Evolutionary conservation across 2,329 filamentous ascomycete species (phyloP), one percentile per base, ranked within the genome.

Genomic region (Nigrospora sphaerica): DNA sequence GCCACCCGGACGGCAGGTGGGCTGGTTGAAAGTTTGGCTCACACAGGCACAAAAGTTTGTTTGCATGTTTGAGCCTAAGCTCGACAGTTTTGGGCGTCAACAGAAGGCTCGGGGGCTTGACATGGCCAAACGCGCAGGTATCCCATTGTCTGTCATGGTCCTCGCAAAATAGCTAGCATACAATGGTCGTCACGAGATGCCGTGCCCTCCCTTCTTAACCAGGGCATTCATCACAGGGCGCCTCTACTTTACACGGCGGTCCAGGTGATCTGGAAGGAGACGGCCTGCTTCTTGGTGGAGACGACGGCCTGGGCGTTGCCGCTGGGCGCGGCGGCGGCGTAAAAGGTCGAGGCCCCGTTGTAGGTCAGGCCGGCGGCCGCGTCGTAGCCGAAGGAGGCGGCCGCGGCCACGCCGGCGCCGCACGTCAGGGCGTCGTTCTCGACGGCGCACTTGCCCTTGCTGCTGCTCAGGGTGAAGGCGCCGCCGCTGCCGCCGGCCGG

Each of bases 391-490:
- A 44, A 44, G 2, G 42, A 16, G 19, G 32, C 36, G 14, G 42
- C 33, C 14, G 16, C 14, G 14, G 32, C 17, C 31, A 44, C 42
- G 32, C 32, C 32, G 14, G 42, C n/a, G 12, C 42, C 33, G 33
- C 42, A 44, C 14, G 33, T 37, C 19, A 44, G 19, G 33, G 42
- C 23, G 13, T 32, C 23, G 33, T 44, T 33, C 33, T 44, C 19
- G 17, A 44, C 19, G 13, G 42, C 42, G 42, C 42, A 44, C 42
- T 44, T 44, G 33, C 42, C 42, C 42, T 44, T 44, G 42, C 42
- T 44, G 32, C 32, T 37, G 33, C 10, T 37, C 18, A 44, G 42
- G 32, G 42, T 44, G 34, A 44, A 44, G 42, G 42, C 31, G 1
- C 13, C 19, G 33, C 42, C 33, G 23, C 10, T 9, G 33, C 35